These are phyloP conservation scores for Naganishia vishniacii DNA, from an alignment of 768 basidiomycete species.

Conservation along the genomic window DNA sequence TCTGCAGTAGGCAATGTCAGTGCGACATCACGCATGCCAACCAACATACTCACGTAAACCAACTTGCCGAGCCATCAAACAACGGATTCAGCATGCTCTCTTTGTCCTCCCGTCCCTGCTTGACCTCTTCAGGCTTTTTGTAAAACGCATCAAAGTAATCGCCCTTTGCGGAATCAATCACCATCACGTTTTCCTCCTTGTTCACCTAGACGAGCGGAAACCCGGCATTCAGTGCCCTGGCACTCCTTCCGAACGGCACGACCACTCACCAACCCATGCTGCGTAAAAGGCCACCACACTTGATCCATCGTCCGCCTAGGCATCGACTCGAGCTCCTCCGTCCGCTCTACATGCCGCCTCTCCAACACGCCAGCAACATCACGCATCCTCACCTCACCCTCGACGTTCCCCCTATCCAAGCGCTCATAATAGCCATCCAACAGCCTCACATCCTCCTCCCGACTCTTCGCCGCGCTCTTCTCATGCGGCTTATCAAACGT, in stretches of 20 bases:
- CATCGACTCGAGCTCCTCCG: slow-evolving; percentile 73
- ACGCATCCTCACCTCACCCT: slow-evolving; percentile 38
- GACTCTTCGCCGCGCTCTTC: slow-evolving; percentile 31
- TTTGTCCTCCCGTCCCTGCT: background rate
- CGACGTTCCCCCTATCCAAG: slow-evolving; percentile 42
- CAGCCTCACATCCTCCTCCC: slow-evolving; percentile 52
- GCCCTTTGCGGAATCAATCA: slow-evolving; percentile 81
- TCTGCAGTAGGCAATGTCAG: too few relatives aligned
- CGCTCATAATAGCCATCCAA: slow-evolving; percentile 68
- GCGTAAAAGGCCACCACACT: slow-evolving; percentile 97
- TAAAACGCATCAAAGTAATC: slow-evolving; percentile 77
- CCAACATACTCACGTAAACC: slow-evolving; percentile 81
- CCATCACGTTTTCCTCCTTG: slow-evolving; percentile 67
- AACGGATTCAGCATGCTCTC: slow-evolving; percentile 55
- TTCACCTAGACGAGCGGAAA: slow-evolving; percentile 53
- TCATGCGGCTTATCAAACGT: slow-evolving; percentile 46
- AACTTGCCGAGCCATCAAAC: slow-evolving; percentile 88
- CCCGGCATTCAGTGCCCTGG: too few relatives aligned
- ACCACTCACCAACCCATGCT: slow-evolving; percentile 56
- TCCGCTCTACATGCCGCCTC: slow-evolving; percentile 58
- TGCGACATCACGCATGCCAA: too few relatives aligned
- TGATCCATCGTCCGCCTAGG: slow-evolving; percentile 66
- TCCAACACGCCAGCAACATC: slow-evolving; percentile 60
- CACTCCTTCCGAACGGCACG: background rate
- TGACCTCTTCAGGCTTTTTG: background rate